phyloP scores from a whole-genome alignment of 495 filamentous ascomycete species.

The Tuber umbilicatum region DNA sequence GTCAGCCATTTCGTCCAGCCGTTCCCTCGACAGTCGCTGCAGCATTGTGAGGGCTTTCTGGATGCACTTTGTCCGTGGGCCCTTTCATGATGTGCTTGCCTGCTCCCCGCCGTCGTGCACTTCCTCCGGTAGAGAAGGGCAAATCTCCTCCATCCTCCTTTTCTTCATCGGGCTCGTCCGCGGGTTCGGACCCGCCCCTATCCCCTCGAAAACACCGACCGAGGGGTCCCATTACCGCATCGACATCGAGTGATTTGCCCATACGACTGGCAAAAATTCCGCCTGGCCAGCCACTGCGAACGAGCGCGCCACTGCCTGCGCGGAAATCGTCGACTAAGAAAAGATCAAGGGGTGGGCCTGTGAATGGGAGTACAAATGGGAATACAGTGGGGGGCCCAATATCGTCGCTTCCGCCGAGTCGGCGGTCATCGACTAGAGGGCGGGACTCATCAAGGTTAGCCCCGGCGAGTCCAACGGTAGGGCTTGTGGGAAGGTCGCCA shows the following conservation, averaged over 20 bases:
- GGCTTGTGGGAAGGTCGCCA: slow-evolving; percentile 13
- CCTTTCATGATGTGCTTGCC: slow-evolving; percentile 27
- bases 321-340: slow-evolving; percentile 23
- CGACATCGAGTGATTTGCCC: slow-evolving; percentile 20
- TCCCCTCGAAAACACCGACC: slow-evolving; percentile 15
- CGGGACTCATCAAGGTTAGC: slow-evolving; percentile 25
- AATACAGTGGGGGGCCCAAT: slow-evolving; percentile 14
- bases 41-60: slow-evolving; percentile 15
- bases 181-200: slow-evolving; percentile 14
- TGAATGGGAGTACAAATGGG: slow-evolving; percentile 29
- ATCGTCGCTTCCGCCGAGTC: slow-evolving; percentile 20
- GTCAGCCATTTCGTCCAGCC: slow-evolving; percentile 18
- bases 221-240: slow-evolving; percentile 6
- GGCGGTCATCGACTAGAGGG: slow-evolving; percentile 22
- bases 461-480: slow-evolving; percentile 18
- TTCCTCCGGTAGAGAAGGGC: slow-evolving; percentile 17
- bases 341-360: slow-evolving; percentile 19
- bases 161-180: slow-evolving; percentile 25
- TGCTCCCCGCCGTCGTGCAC: slow-evolving; percentile 21
- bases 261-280: slow-evolving; percentile 15
- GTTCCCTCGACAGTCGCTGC: slow-evolving; percentile 10
- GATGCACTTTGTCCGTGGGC: slow-evolving; percentile 21
- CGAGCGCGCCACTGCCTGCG: slow-evolving; percentile 15
- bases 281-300: slow-evolving; percentile 9
- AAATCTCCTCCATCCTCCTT: slow-evolving; percentile 32